phyloP scores from a whole-genome alignment of 192 early-diverging fungal genomes.

The Chytriomyces sp. region DNA sequence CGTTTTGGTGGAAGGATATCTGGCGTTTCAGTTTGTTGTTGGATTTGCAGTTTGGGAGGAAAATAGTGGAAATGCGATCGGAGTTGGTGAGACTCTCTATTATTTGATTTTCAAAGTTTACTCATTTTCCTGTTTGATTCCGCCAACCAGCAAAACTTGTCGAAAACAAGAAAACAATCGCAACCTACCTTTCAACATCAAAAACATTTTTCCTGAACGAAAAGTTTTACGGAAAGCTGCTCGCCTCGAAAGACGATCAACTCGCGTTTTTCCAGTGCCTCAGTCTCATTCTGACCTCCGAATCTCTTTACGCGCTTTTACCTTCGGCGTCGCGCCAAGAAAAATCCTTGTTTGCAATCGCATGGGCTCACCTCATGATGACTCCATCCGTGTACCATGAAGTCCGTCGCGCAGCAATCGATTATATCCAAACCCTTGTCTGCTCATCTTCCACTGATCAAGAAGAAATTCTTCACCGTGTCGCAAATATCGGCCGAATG shows the following conservation, averaged over 20 bases:
- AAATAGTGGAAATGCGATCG: slow-evolving; percentile 4
- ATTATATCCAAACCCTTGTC: slow-evolving; percentile 23
- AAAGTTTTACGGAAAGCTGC: slow-evolving; percentile 78
- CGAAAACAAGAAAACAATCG: slow-evolving; percentile 47
- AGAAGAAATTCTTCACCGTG: slow-evolving; percentile 1
- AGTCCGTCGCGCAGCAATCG: slow-evolving; percentile 40
- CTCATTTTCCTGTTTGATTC: background rate
- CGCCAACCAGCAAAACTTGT: slow-evolving; percentile 51
- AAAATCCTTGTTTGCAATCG: slow-evolving; percentile 20
- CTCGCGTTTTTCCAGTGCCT: slow-evolving; percentile 66
- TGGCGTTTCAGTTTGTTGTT: slow-evolving; percentile 41
- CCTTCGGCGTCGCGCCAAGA: slow-evolving; percentile 45
- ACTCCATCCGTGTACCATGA: slow-evolving; percentile 35
- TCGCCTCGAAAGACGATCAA: slow-evolving; percentile 67
- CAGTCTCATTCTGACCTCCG: slow-evolving; percentile 42
- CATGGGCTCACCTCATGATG: slow-evolving; percentile 64
- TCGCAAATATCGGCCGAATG: slow-evolving; percentile 41
- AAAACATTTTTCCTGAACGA: slow-evolving; percentile 83
- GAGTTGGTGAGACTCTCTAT: slow-evolving; percentile 24
- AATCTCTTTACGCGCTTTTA: slow-evolving; percentile 43
- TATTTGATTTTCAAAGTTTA: background rate
- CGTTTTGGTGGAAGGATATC: slow-evolving; percentile 48
- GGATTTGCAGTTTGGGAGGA: slow-evolving; percentile 37
- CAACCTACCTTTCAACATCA: slow-evolving; percentile 13
- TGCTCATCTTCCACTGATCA: background rate